Conservation (phyloP, 345 rosid species). For the Melastoma malabathricum region DNA sequence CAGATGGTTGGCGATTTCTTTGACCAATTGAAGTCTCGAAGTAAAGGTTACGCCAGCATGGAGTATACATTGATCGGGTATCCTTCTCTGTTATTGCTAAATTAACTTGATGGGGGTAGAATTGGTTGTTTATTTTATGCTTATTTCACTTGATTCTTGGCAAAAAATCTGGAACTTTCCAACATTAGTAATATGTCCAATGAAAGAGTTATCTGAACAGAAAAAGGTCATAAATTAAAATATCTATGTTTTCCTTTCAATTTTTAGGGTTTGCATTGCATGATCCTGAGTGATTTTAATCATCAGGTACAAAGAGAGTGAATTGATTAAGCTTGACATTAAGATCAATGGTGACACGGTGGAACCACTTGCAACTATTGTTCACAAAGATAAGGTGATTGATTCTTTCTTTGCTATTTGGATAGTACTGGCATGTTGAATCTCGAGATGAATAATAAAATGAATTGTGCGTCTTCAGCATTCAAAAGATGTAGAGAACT, state of each 20-base stretch:
- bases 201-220: too few relatives aligned
- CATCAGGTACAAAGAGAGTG: constrained; percentile 70
- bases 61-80: constrained; percentile 83
- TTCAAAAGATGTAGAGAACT: too few relatives aligned
- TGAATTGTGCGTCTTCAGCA: too few relatives aligned
- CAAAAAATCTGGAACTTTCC: too few relatives aligned
- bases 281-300: neutral
- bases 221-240: too few relatives aligned
- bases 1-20: constrained; percentile 99
- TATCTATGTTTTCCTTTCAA: neutral
- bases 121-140: too few relatives aligned
- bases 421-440: too few relatives aligned
- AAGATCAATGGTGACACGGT: constrained; percentile 74
- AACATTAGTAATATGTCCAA: too few relatives aligned
- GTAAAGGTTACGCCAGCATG: constrained; percentile 99
- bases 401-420: neutral
- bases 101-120: neutral
- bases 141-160: too few relatives aligned
- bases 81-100: constrained; percentile 8
- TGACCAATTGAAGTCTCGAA: constrained; percentile 88
- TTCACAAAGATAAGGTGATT: constrained; percentile 82
- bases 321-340: constrained; percentile 79
- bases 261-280: neutral
- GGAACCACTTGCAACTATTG: constrained; percentile 86
- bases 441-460: too few relatives aligned